Base-by-base conservation (phyloP, 306 rosid species). In the Glycine soja region DNA sequence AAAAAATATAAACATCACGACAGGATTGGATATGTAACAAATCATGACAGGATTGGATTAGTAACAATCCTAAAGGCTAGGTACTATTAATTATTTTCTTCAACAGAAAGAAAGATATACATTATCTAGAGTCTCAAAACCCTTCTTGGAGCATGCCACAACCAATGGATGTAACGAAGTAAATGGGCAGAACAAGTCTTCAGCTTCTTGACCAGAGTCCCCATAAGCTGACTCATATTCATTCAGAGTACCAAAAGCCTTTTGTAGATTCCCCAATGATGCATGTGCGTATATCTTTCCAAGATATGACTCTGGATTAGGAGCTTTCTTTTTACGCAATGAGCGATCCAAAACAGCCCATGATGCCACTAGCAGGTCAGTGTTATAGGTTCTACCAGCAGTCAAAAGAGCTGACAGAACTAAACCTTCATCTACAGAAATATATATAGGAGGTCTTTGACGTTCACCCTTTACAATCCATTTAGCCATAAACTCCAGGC, bases 71-170 rank as follows among this genome's bases (percentile, higher is more conserved):
- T 57, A 14, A 63, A 13, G 47, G 5, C 40, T 48, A 53, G 82
- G 69, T 48, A 76, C 19, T 53, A 83, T 19, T 80, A n/a, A 77
- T 69, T 69, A 54, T 6, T 75, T 77, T 62, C 45, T 87, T 73
- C 38, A 19, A 70, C 51, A 59, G 79, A 80, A 56, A 45, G 75
- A 80, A 84, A 76, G 78, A 88, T 90, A 62, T 91, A 96, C 99
- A 16, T 87, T 45, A 82, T 96, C 99, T 82, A 96, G 87, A 78
- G 93, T 93, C 88, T 91, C 99, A 84, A 92, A 96, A 73, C 99
- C 98, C 84, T 86, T 92, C 86, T 87, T 90, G 83, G 93, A 89
- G 88, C 97, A 93, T 4, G 97, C 98, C 81, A 85, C 42, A 72
- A 88, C 97, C 88, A 96, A 84, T 10, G 98, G 98, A 83, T 87